Evolutionary conservation across 176 grass and related monocot species (phyloP), one percentile per base, ranked within the genome.

Genomic region (Urochloa ruziziensis): DNA sequence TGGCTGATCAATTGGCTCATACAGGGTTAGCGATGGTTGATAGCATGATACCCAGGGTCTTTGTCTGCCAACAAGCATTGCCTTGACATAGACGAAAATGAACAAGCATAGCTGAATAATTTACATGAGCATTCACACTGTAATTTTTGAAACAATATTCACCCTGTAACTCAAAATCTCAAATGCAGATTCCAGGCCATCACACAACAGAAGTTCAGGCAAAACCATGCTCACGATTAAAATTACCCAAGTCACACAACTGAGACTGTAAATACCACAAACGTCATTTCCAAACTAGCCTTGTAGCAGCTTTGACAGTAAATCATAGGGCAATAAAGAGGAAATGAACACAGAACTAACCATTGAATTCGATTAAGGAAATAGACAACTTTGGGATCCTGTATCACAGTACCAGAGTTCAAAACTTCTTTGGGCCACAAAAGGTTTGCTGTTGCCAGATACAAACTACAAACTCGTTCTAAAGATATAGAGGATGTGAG

Each of bases 371-470:
- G 37, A 60, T 86, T 30, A 71, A 46, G 11, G 18, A 63, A 82
- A 71, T 40, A 66, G 64, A 72, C 73, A 82, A 17, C 36, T 51
- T 57, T 24, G 35, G 2, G 10, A 71, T 81, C 28, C 30, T 13
- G 14, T 63, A 57, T 80, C 83, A 86, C 32, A 77, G 35, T 82
- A 58, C 83, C 35, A 78, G 51, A 83, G 66, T 60, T 43, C 79
- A 86, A 83, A 86, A 82, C 65, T 86, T 78, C 39, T 49, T 23
- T 12, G 10, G 36, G 47, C 40, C 47, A 82, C 56, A 65, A 77
- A 89, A 77, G 63, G 17, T 35, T 65, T 78, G 64, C 6, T 42
- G 57, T 57, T 85, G 77, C 74, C 63, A 46, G 39, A 74, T 75
- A 63, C 40, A 73, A 69, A 81, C 78, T 67, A 78, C 59, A 1